Base-by-base conservation (phyloP, 2,329 filamentous ascomycete genomes). In the Fusarium luffae region DNA sequence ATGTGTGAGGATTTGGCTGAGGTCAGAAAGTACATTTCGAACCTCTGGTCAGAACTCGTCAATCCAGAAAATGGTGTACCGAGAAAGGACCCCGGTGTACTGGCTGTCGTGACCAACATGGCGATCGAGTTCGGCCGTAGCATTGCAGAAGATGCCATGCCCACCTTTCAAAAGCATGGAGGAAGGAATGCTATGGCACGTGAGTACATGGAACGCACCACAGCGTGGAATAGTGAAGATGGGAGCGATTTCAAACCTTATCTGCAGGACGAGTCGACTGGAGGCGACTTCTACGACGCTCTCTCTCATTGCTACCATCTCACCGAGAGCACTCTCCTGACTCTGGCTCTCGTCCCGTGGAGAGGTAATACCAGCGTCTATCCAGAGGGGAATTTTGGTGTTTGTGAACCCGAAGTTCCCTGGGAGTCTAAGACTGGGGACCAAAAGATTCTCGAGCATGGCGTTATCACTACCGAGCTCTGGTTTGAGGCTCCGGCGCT, bases 91-190 rank as follows among this genome's bases (percentile, higher is more conserved):
- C 54, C 4, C 70, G 71, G 34, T 77, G 78, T 49, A 62, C 52
- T 76, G 2, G 77, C 80, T n/a, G 59, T 82, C 21, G 75, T 79
- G 0, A 80, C 80, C 13, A 79, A 82, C 42, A 80, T 79, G 3
- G 79, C 77, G 14, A 73, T 80, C 16, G 72, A 76, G 9, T 71
- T 83, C 3, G 79, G 76, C 3, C 72, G 75, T 4, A 68, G 72
- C 28, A 60, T 81, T 52, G 79, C 77, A 34, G 74, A 79, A 1
- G 76, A 79, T 2, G 70, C 78, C 1, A 10, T 52, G 1, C 75
- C 76, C 1, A 27, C 76, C 10, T 34, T 49, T 4, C 1, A 34
- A 16, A 23, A 25, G 13, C 28, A 49, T 19, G 47, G 47, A 3
- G 21, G 42, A 16, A 23, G 5, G 9, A 7, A 3, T 7, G 42